Percentiles rank a stretch among this genome's conserved stretches.
Conservation (phyloP, 1,284 basidiomycete species). For the Rhizopogon parksii region DNA sequence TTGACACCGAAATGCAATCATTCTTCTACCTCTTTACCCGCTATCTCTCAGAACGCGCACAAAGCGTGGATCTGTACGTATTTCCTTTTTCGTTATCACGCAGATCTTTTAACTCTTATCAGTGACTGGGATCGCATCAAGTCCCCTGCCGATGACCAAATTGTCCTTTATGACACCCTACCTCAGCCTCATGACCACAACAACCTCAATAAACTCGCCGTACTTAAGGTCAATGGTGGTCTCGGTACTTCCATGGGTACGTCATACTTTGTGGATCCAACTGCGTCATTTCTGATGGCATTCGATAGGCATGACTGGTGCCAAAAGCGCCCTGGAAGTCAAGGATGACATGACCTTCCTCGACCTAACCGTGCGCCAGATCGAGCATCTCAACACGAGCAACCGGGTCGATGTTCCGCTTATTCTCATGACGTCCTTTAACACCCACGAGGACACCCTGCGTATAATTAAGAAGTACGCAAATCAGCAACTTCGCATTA, state of each 20-base stretch:
- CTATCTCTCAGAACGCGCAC: slow-evolving; percentile 92
- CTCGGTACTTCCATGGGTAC: slow-evolving; percentile 94
- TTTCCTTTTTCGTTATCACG: slow-evolving; percentile 15
- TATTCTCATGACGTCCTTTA: slow-evolving; percentile 99
- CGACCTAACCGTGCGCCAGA: slow-evolving; percentile 94
- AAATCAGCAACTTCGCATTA: slow-evolving; percentile 94
- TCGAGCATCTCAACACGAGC: slow-evolving; percentile 81
- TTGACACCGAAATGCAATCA: slow-evolving; percentile 97
- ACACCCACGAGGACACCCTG: slow-evolving; percentile 95
- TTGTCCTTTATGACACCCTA: slow-evolving; percentile 83
- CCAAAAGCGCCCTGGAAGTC: slow-evolving; percentile 88
- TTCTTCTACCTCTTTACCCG: slow-evolving; percentile 99
- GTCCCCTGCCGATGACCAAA: slow-evolving; percentile 89
- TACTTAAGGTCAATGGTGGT: slow-evolving; percentile 99
- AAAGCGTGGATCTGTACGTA: slow-evolving; percentile 89
- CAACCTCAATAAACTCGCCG: slow-evolving; percentile 91
- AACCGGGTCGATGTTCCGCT: slow-evolving; percentile 83
- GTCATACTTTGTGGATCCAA: slow-evolving; percentile 16
- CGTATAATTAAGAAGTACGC: slow-evolving; percentile 99
- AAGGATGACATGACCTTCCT: slow-evolving; percentile 99
- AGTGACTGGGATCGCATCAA: slow-evolving; percentile 98
- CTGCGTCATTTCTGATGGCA: slow-evolving; percentile 10
- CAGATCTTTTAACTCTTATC: slow-evolving; percentile 12
- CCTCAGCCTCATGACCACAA: slow-evolving; percentile 52
- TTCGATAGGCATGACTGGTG: slow-evolving; percentile 80